Base-by-base conservation (phyloP, 805 yeast species). In the Starmera dryadoides region DNA sequence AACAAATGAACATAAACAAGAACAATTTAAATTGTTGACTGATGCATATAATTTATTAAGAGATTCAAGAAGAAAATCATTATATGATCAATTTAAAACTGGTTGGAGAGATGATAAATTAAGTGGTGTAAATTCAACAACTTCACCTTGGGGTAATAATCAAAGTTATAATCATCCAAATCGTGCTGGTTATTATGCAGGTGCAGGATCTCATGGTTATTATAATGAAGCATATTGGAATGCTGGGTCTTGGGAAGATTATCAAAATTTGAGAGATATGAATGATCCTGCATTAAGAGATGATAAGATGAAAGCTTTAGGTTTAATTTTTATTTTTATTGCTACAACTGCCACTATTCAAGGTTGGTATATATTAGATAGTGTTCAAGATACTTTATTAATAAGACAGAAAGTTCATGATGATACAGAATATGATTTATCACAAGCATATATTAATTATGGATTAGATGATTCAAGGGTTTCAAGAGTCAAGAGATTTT, bases 221-320 rank as follows among this genome's bases (percentile, higher is more conserved):
- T 53, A 52, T 4, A 50, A 56, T 30, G 48, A 58, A 14, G 47
- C 49, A 28, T 78, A 78, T 54, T 75, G 81, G 77, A 71, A 63
- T 36, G 81, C 84, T 0, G 79, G 79, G 1, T 73, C 73, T 0
- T 77, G 84, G 84, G 82, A 77, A 45, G 85, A 78, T 41, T 71
- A 69, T 52, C 71, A 76, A 34, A 49, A 61, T 15, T 41, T 64
- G 52, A 58, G 31, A 63, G 51, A 53, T 42, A 51, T 47, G 39
- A 43, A 44, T n/a, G 49, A 48, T 29, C 46, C 45, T 5, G 43
- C 47, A 4, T 21, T 43, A 43, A 16, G 68, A 69, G 4, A 73
- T 68, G 56, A 68, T 58, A 53, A 64, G 29, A 42, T 50, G 50
- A 68, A 63, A 55, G 68, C 68, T 47, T 61, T 59, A 50, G 64